Evolutionary conservation across 306 rosid genomes (phyloP).

Genomic region (Pterocarpus macrocarpus): DNA sequence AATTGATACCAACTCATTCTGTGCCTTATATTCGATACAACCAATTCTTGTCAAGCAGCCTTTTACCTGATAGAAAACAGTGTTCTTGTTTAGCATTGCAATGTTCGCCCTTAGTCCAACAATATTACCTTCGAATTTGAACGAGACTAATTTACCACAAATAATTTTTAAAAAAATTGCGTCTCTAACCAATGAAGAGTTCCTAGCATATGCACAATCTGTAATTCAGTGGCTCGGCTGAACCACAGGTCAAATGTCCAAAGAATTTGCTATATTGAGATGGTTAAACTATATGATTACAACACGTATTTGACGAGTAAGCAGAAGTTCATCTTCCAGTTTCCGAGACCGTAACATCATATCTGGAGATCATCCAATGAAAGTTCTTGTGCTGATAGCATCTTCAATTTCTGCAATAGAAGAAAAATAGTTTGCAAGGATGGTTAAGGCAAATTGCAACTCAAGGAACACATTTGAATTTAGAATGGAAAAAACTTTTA

Average conservation of each 20-base stretch:
- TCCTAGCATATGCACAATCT: conserved; percentile 58
- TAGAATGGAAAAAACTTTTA: conserved; percentile 2
- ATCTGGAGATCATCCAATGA: conserved; percentile 95
- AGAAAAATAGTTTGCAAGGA: not conserved
- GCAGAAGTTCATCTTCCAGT: conserved; percentile 37
- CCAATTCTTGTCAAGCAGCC: not conserved
- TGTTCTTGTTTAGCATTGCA: conserved; percentile 5
- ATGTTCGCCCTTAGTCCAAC: not conserved
- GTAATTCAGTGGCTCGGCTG: conserved; percentile 42
- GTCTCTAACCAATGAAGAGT: conserved; percentile 47
- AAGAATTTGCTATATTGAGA: conserved; percentile 55
- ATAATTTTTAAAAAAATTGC: not conserved
- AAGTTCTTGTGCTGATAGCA: conserved; percentile 73
- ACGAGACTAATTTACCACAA: conserved; percentile 39
- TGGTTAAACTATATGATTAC: conserved; percentile 46
- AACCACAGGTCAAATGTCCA: conserved; percentile 46
- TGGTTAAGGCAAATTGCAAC: conserved; percentile 32
- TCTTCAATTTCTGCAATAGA: conserved; percentile 82
- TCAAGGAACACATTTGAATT: conserved; percentile 28
- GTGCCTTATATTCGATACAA: not conserved
- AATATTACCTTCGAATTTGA: not conserved
- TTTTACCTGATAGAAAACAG: not conserved
- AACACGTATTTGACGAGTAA: conserved; percentile 47
- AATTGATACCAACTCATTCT: conserved; percentile 7
- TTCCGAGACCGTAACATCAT: conserved; percentile 54